Evolutionary conservation across 306 rosid species (phyloP).

Genomic region (peach (Prunus persica)): DNA sequence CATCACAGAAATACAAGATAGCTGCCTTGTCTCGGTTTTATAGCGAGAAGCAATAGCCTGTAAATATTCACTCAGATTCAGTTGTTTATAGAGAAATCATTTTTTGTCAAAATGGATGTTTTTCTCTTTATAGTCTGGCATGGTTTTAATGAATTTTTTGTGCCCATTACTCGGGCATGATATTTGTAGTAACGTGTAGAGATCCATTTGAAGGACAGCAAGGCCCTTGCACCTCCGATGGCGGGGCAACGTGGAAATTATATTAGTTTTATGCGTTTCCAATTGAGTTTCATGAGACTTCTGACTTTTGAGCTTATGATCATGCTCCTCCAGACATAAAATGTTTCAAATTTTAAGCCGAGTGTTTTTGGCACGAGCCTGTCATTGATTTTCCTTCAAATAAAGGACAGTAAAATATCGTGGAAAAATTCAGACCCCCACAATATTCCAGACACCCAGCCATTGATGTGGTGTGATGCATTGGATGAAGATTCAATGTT

Average conservation of each 20-base stretch:
- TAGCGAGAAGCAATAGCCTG: conserved; percentile 51
- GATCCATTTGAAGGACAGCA: neutral
- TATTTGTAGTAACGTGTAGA: neutral
- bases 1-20: conserved; percentile 32
- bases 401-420: too few species aligned
- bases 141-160: neutral
- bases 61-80: conserved; percentile 51
- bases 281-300: neutral
- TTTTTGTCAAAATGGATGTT: conserved; percentile 9
- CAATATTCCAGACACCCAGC: neutral
- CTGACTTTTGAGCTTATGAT: neutral
- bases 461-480: neutral
- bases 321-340: neutral
- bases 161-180: neutral
- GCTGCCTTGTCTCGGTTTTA: conserved; percentile 36
- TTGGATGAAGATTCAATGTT: neutral
- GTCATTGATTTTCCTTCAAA: too few species aligned
- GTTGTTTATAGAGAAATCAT: conserved; percentile 32
- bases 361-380: too few species aligned
- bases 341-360: too few species aligned
- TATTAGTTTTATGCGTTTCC: neutral
- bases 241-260: neutral
- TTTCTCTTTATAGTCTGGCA: neutral
- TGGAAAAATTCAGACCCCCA: too few species aligned
- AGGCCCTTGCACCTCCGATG: neutral